Evolutionary conservation across 352 stramenopile species (phyloP), one percentile per base, ranked within the genome.

Genomic region (Globisporangium ultimum): DNA sequence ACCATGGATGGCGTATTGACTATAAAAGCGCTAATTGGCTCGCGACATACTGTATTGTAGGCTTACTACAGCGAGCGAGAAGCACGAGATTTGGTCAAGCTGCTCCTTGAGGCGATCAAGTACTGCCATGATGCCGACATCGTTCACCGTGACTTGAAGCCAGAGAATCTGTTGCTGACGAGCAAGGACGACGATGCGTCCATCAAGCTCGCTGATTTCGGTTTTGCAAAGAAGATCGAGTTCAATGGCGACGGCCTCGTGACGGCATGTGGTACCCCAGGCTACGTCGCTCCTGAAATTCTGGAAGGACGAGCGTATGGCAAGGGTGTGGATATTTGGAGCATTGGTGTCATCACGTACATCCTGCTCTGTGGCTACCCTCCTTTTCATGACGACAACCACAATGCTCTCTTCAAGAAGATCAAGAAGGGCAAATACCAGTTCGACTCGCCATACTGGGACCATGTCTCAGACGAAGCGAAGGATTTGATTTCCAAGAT

Each of bases 371-470:
- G 82, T 49, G 87, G 87, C 11, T 95, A 95, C 68, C 83, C 87
- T 9, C 87, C 87, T 28, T 96, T 96, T 70, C 83, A 97, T 68
- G 79, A 97, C 66, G 84, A 98, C 67, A 98, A 98, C 73, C 92
- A 98, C 70, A 87, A 89, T 24, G 84, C 89, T 46, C 84, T 98
- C 17, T 98, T 98, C 70, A 88, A 91, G 55, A 98, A 97, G 66
- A 98, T 98, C 68, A 95, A 97, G 68, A 88, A 83, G 52, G 94
- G 91, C 53, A 89, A 96, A 59, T 98, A 96, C 70, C 76, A 98
- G 76, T 98, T 98, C 60, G 92, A 98, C 61, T 88, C 90, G n/a
- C 92, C 97, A 17, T 98, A 98, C 72, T 98, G 94, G 94, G 85
- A 93, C 66, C 79, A 96, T 61, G 86, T 98, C 14, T 97, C 87